Evolutionary conservation across 2,329 filamentous ascomycete species (phyloP).

Genomic region (Zelopaecilomyces penicillatus): DNA sequence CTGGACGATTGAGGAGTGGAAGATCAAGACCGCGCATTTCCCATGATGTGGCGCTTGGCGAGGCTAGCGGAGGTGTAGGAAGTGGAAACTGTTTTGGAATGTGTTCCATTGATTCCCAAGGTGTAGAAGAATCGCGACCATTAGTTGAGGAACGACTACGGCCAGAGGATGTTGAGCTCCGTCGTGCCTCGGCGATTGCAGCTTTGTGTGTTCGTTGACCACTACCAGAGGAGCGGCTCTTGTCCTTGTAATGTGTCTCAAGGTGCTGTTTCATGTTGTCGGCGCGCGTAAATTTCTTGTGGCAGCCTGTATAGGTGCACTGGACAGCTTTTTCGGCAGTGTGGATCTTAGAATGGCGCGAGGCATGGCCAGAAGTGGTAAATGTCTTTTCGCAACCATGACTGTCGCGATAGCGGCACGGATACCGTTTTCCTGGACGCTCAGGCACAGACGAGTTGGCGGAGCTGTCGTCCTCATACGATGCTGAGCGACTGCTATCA

Average conservation of each 20-base stretch:
- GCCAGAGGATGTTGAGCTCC: slow-evolving; percentile 22
- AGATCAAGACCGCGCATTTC: slow-evolving; percentile 39
- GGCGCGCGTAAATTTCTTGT: slow-evolving; percentile 71
- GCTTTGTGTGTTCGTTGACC: slow-evolving; percentile 24
- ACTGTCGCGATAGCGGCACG: slow-evolving; percentile 63
- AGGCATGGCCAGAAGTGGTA: slow-evolving; percentile 78
- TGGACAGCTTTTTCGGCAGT: slow-evolving; percentile 70
- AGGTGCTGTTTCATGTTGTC: slow-evolving; percentile 87
- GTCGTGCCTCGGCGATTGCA: slow-evolving; percentile 23
- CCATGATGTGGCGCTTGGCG: slow-evolving; percentile 32
- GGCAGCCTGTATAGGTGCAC: slow-evolving; percentile 60
- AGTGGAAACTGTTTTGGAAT: slow-evolving; percentile 26
- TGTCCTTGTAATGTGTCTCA: slow-evolving; percentile 64
- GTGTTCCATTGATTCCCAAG: slow-evolving; percentile 31
- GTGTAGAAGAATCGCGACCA: slow-evolving; percentile 16
- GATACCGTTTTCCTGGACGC: slow-evolving; percentile 57
- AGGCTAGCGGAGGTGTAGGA: slow-evolving; percentile 16
- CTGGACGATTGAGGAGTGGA: slow-evolving; percentile 38
- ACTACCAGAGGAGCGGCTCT: slow-evolving; percentile 36
- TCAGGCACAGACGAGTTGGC: slow-evolving; percentile 34
- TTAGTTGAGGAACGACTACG: slow-evolving; percentile 23
- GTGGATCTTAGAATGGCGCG: slow-evolving; percentile 76
- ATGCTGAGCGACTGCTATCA: slow-evolving; percentile 36
- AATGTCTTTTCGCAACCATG: slow-evolving; percentile 71
- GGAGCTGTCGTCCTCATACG: slow-evolving; percentile 43